phyloP scores from a whole-genome alignment of 2,329 filamentous ascomycete species.

The Lecanicillium sp. region DNA sequence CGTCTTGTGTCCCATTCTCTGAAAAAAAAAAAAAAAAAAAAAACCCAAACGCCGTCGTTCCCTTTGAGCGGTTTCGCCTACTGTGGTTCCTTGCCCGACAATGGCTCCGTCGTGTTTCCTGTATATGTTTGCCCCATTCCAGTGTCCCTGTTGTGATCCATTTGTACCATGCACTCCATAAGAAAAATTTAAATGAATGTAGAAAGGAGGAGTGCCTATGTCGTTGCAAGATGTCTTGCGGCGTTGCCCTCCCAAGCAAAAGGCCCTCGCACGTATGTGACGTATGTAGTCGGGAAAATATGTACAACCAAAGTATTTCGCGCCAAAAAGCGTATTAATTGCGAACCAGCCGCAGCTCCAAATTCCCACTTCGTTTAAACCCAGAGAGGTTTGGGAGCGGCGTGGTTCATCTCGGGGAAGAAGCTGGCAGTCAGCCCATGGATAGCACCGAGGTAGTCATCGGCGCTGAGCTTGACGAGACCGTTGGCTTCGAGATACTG shows the following conservation, averaged over 20 bases:
- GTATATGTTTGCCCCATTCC: too few relatives aligned
- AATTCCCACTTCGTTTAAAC: slow-evolving; percentile 28
- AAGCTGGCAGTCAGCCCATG: slow-evolving; percentile 57
- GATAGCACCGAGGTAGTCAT: slow-evolving; percentile 80
- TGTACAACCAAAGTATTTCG: slow-evolving; percentile 20
- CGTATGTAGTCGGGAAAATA: slow-evolving; percentile 17
- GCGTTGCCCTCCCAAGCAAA: neutral
- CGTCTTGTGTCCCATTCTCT: slow-evolving; percentile 1
- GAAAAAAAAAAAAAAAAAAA: neutral
- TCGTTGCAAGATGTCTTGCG: neutral
- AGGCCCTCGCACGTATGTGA: neutral
- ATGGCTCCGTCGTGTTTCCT: too few relatives aligned
- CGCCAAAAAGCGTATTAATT: neutral
- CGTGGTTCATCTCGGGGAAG: slow-evolving; percentile 35
- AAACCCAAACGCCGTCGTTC: too few relatives aligned
- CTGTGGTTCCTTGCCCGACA: too few relatives aligned
- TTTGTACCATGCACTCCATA: too few relatives aligned
- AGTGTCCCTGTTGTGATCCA: too few relatives aligned
- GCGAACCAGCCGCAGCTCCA: neutral
- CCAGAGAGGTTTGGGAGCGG: slow-evolving; percentile 34
- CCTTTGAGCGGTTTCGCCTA: too few relatives aligned
- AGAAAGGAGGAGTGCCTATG: too few relatives aligned
- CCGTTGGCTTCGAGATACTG: slow-evolving; percentile 60
- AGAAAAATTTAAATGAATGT: too few relatives aligned
- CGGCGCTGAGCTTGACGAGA: slow-evolving; percentile 63